These are phyloP conservation scores for Globisporangium yorkense DNA, from an alignment of 352 stramenopile species.

Conservation along the genomic window DNA sequence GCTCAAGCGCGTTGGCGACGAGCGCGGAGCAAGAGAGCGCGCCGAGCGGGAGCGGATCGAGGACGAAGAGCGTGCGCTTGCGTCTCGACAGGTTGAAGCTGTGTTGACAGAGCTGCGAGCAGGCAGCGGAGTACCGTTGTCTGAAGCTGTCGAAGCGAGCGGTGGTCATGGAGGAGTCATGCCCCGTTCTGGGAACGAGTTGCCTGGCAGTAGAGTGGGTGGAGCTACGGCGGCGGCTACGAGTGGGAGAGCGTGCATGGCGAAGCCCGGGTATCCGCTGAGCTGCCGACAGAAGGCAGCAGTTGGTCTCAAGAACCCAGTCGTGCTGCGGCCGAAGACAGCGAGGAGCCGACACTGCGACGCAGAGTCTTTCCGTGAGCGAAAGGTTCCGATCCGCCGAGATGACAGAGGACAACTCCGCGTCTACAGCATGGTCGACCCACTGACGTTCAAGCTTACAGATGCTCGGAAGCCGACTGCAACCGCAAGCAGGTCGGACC, in stretches of 20 bases:
- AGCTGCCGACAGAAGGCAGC: neutral
- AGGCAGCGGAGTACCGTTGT: neutral
- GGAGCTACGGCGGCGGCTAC: neutral
- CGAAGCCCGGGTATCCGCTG: neutral
- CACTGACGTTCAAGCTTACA: constrained; percentile 2
- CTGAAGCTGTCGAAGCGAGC: neutral
- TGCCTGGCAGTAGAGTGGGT: neutral
- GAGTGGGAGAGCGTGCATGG: neutral
- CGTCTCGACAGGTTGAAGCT: neutral
- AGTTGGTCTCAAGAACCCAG: neutral
- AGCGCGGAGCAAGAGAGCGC: neutral
- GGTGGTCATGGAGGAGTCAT: neutral
- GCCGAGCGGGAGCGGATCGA: neutral
- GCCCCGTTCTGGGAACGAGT: neutral
- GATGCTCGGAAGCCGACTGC: neutral
- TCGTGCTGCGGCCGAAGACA: constrained; percentile 1
- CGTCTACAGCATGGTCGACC: constrained; percentile 36
- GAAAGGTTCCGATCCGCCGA: constrained; percentile 7
- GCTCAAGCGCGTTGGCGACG: constrained; percentile 26
- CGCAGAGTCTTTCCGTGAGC: neutral
- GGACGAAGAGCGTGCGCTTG: neutral
- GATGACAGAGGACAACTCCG: constrained; percentile 20
- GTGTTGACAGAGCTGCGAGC: neutral
- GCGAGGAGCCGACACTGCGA: neutral
- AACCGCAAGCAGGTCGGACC: no score